phyloP scores from a whole-genome alignment of 768 basidiomycete genomes.

The Lyophyllum shimeji region DNA sequence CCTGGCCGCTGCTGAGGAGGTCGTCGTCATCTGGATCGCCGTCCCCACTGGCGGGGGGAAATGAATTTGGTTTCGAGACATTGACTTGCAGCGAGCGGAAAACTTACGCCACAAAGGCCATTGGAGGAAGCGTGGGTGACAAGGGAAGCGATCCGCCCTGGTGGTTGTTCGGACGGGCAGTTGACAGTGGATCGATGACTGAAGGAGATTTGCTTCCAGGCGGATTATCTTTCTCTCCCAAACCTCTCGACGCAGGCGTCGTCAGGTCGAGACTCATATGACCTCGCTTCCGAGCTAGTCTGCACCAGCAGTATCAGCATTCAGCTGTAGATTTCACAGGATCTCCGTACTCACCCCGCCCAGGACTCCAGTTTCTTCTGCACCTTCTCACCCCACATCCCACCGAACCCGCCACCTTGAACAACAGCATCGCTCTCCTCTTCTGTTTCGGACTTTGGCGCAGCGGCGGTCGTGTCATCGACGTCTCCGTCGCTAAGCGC shows the following conservation, averaged over 20 bases:
- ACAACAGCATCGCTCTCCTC: constrained; percentile 42
- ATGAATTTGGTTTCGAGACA: not conserved
- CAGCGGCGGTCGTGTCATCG: constrained; percentile 19
- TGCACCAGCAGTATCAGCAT: constrained; percentile 5
- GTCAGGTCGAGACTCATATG: constrained; percentile 18
- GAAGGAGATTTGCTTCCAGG: not conserved
- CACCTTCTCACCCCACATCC: constrained; percentile 43
- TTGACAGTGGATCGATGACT: constrained; percentile 1
- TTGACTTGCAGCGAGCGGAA: no score
- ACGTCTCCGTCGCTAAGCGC: constrained; percentile 43
- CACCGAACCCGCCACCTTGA: constrained; percentile 24
- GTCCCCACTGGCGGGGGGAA: constrained; percentile 4
- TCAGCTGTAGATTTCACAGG: not conserved
- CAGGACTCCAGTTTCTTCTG: constrained; percentile 45
- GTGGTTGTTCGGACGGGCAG: constrained; percentile 8
- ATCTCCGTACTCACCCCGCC: constrained; percentile 35
- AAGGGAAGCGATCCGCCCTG: constrained; percentile 17
- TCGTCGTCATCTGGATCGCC: constrained; percentile 54
- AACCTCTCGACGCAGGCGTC: constrained; percentile 7
- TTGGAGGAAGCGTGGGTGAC: constrained; percentile 34
- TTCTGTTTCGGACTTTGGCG: constrained; percentile 37
- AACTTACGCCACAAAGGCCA: constrained; percentile 27
- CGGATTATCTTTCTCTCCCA: constrained; percentile 3
- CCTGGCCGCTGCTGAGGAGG: constrained; percentile 75
- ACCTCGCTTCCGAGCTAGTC: constrained; percentile 24